Percentiles rank a stretch among this genome's conserved stretches.
Evolutionary conservation across 2,329 filamentous ascomycete genomes (phyloP).

Genomic region (Rosellinia necatrix): DNA sequence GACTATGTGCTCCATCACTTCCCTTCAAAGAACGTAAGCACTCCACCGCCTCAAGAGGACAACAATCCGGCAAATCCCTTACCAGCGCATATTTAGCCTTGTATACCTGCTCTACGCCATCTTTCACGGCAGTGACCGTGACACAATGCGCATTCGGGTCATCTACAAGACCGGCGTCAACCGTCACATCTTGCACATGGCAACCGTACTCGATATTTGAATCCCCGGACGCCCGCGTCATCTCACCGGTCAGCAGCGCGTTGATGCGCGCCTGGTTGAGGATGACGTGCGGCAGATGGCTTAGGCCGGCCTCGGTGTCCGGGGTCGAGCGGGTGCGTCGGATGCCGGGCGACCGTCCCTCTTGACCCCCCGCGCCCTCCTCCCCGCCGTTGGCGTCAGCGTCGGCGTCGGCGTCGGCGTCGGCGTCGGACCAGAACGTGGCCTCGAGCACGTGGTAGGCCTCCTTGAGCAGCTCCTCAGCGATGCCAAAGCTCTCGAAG

Average conservation of each 20-base stretch:
- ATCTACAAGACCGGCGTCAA: conserved; percentile 46
- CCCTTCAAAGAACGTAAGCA: conserved; percentile 34
- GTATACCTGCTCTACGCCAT: conserved; percentile 47
- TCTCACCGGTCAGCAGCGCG: conserved; percentile 56
- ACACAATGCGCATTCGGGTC: conserved; percentile 50
- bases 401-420: background rate
- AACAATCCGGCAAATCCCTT: conserved; percentile 34
- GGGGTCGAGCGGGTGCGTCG: conserved; percentile 52
- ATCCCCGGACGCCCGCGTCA: conserved; percentile 46
- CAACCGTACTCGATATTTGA: conserved; percentile 59
- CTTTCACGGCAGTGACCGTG: conserved; percentile 47
- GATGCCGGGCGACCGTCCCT: conserved; percentile 43
- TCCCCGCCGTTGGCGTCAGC: background rate
- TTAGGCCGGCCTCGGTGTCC: conserved; percentile 59
- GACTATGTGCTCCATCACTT: conserved; percentile 57
- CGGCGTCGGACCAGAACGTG: conserved; percentile 55
- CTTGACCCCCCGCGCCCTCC: background rate
- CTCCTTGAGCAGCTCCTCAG: conserved; percentile 58
- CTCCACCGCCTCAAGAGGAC: background rate
- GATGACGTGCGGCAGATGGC: conserved; percentile 60
- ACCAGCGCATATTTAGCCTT: conserved; percentile 58
- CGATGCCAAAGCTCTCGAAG: conserved; percentile 62
- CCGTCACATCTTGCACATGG: conserved; percentile 53
- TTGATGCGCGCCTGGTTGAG: conserved; percentile 62
- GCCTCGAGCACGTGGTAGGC: conserved; percentile 63